Evolutionary conservation across 2,329 filamentous ascomycete genomes (phyloP), one percentile per base, ranked within the genome.

Genomic region (Colletotrichum costaricense): DNA sequence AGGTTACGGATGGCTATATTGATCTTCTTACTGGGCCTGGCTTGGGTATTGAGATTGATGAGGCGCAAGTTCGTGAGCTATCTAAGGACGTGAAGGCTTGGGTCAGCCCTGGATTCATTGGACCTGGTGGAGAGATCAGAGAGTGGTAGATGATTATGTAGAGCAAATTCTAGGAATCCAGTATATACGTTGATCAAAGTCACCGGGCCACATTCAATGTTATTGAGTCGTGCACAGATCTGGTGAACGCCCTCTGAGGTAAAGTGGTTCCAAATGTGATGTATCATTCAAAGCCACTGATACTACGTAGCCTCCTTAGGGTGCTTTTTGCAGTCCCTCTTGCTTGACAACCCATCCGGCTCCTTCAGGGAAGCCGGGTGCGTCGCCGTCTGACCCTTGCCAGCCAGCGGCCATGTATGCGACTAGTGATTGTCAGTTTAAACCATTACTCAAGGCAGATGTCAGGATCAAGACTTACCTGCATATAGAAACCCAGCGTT

Each of bases 21-120:
- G 83, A 89, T 55, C 81, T 91, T 14, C 84, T 90, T 78, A 88
- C 80, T 1, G 91, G 90, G 0, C 88, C 89, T 0, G 93, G 92
- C 0, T 77, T 94, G 66, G 93, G 93, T 0, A 93, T 94, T 75
- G 91, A 94, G 69, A 84, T 93, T 60, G 90, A 95, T 76, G 93
- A 95, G 81, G 91, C 90, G 33, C 84, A 89, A 79, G 88, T 95
- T 9, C 85, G 92, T 49, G 86, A 86, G 75, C 82, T 92, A 49
- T 88, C 90, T 0, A 84, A 86, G 72, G 87, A 88, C 63, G 88
- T 91, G 0, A 85, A 87, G 74, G 87, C 92, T 1, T 95, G 93
- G 93, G 83, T 88, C 54, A 88, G 85, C 64, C 91, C 92, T 26
- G 91, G 89, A 4, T 94, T 94, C 76, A 88, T 89, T 76, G 93